Base-by-base conservation (phyloP, 2,329 filamentous ascomycete species). In the Epicoccum nigrum region DNA sequence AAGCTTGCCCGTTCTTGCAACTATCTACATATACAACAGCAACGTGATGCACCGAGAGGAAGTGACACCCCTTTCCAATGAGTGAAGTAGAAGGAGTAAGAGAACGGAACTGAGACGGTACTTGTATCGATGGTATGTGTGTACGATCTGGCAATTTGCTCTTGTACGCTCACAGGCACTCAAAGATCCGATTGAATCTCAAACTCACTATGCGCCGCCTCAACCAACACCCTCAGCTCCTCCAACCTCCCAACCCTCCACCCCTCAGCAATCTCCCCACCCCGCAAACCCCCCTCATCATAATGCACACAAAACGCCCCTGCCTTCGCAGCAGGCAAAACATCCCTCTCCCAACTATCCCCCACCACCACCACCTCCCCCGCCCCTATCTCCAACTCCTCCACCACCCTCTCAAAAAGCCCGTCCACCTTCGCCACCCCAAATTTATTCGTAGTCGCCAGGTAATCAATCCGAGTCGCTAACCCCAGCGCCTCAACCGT, bases 401-500 rank as follows among this genome's bases (percentile, higher is more conserved):
- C 31, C 31, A 44, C 7, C 15, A 35, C 41, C 23, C 9, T 34
- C n/a, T 2, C 16, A 8, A 41, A 48, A 13, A 48, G 15, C 5
- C 45, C 37, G 11, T 41, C 15, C 7, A 23, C 23, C 19, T 39
- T 42, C 15, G 70, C 61, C 17, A 48, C 55, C 2, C 68, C 59
- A 23, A 72, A 12, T 25, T 64, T 54, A 45, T 72, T 75, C 0
- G 71, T 72, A 1, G 72, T 74, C 2, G 67, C 60, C 1, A 76
- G 55, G 15, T 63, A 47, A 50, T 76, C 67, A 13, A 72, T 43
- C 27, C 61, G 67, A 0, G 49, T 31, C 31, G 16, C 25, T 21
- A 74, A 11, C 5, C 69, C 69, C 12, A 77, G 61, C n/a, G 67
- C 56, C 12, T 59, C 38, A 1, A 79, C 33, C 0, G 78, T 77